A percentile compares a stretch with the other conserved stretches of the same genome.
Conservation (phyloP, 2,329 filamentous ascomycete species). For the Pseudocercospora pini-densiflorae region DNA sequence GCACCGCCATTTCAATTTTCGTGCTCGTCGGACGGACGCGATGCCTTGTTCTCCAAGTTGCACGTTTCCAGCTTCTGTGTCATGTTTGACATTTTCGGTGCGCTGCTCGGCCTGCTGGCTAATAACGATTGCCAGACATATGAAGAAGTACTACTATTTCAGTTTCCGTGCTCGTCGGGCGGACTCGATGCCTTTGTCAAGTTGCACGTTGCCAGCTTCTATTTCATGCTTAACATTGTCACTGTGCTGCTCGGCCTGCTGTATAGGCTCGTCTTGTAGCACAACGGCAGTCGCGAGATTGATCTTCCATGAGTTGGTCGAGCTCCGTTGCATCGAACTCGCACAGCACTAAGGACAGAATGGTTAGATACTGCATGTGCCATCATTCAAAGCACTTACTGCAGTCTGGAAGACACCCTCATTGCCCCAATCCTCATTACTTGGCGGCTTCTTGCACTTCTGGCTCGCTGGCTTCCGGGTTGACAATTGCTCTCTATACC, state of each 20-base stretch:
- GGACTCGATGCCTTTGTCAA: conserved; percentile 69
- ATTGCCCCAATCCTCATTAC: conserved; percentile 71
- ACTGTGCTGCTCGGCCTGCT: conserved; percentile 67
- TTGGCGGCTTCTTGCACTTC: conserved; percentile 69
- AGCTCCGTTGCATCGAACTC: conserved; percentile 81
- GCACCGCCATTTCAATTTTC: no score
- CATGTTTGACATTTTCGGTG: conserved; percentile 66
- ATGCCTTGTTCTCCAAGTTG: no score
- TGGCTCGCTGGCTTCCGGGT: conserved; percentile 72
- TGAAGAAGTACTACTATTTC: conserved; percentile 78
- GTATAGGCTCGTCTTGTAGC: conserved; percentile 69
- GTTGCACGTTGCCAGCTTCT: conserved; percentile 70
- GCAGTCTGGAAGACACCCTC: conserved; percentile 83
- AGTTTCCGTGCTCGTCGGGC: conserved; percentile 71
- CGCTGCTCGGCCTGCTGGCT: conserved; percentile 67
- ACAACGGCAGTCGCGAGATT: conserved; percentile 76
- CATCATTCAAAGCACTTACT: conserved; percentile 55
- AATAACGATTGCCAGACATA: conserved; percentile 55
- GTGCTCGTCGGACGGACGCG: no score
- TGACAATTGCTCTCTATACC: conserved; percentile 74
- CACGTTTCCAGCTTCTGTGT: conserved; percentile 59
- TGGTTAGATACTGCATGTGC: neutral
- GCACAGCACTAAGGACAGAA: conserved; percentile 77
- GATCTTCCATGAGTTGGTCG: conserved; percentile 73
- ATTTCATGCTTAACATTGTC: conserved; percentile 68